A percentile compares a stretch with the other conserved stretches of the same genome.
phyloP scores from a whole-genome alignment of 257 asterid genomes.

The Henckelia pumila region DNA sequence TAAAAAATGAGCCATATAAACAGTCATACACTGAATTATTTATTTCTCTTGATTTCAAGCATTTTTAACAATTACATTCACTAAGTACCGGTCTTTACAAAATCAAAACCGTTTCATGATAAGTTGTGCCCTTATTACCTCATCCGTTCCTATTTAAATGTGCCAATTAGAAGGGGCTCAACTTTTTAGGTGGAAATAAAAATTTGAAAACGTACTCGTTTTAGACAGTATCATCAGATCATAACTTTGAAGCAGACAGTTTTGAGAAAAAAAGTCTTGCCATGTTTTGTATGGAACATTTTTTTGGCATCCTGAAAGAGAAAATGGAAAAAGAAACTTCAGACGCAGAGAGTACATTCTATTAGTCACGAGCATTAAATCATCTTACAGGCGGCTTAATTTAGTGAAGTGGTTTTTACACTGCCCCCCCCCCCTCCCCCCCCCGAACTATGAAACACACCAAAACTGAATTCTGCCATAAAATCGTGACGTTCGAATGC shows the following conservation, averaged over 20 bases:
- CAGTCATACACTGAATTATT: conserved; percentile 17
- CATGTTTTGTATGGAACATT: neutral
- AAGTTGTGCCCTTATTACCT: neutral
- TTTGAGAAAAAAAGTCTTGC: too few relatives aligned
- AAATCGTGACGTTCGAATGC: neutral
- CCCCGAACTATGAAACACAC: neutral
- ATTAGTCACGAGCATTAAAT: neutral
- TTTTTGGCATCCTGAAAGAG: conserved; percentile 1
- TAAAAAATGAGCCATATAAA: conserved; percentile 32
- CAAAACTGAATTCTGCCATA: neutral
- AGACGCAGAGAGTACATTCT: neutral
- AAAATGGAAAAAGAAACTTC: neutral
- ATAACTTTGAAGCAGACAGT: too few relatives aligned
- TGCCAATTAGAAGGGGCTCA: neutral
- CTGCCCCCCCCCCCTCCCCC: too few relatives aligned
- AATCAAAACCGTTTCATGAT: neutral
- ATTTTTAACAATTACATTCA: neutral
- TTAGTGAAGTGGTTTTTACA: neutral
- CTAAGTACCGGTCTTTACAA: neutral
- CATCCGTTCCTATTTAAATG: neutral
- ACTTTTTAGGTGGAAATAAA: neutral
- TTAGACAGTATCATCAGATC: too few relatives aligned
- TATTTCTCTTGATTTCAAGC: neutral
- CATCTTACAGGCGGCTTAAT: neutral
- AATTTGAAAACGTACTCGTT: too few relatives aligned